Percentiles rank a stretch among this genome's conserved stretches.
Conservation (phyloP, 1,139 yeast species). For the Blastobotrys raffinosifermentans region DNA sequence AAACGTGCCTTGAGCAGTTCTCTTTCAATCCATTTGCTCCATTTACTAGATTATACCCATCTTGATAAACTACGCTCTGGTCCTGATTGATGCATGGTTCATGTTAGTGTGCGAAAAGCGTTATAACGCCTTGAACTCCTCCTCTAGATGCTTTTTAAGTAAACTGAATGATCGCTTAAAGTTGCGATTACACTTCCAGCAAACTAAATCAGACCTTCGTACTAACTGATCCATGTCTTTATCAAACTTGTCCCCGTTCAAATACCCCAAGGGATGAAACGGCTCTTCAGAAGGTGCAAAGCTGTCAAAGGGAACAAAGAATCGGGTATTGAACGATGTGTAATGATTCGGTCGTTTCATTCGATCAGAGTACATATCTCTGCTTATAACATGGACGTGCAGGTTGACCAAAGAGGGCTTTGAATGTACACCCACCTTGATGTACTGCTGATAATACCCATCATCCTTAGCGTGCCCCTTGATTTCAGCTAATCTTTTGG, state of each 20-base stretch:
- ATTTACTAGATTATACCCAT: no score
- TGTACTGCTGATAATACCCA: conserved; percentile 34
- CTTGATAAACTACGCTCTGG: no score
- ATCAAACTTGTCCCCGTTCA: conserved; percentile 9
- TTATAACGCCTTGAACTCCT: conserved; percentile 42
- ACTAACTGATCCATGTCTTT: conserved; percentile 26
- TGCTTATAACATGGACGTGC: conserved; percentile 68
- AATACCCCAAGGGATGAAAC: conserved; percentile 12
- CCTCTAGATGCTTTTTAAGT: conserved; percentile 45
- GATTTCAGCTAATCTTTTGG: conserved; percentile 31
- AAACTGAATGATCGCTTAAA: conserved; percentile 44
- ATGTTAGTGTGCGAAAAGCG: no score
- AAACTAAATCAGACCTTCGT: conserved; percentile 40
- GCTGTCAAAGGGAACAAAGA: conserved; percentile 52
- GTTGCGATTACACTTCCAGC: conserved; percentile 44
- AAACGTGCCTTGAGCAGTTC: no score
- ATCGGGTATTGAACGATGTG: conserved; percentile 60
- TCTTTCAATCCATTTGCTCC: no score
- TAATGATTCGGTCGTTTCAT: conserved; percentile 63
- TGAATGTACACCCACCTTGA: conserved; percentile 64
- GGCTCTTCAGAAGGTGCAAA: no score
- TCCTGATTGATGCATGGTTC: no score
- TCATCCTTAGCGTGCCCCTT: conserved; percentile 4
- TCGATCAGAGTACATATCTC: conserved; percentile 50
- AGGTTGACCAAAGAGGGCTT: conserved; percentile 64